Evolutionary conservation across 73 alveolate genomes (phyloP).

Genomic region (Breviolum minutum): DNA sequence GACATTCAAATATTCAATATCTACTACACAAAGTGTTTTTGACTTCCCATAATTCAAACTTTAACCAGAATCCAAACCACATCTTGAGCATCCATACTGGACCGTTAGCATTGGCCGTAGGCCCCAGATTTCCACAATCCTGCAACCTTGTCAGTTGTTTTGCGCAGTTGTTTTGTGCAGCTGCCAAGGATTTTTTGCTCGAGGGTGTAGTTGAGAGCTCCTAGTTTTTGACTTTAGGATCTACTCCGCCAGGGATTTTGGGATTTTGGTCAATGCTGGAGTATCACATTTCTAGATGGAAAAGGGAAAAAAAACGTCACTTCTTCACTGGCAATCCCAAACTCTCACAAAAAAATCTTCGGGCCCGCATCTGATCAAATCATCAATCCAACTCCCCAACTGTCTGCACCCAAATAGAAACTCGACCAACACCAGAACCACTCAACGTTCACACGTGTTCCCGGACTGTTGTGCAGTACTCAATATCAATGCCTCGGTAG

Average conservation of each 20-base stretch:
- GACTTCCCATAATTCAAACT: not conserved
- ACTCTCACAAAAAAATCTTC: not conserved
- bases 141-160: conserved; percentile 12
- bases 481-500: conserved; percentile 38
- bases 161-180: not conserved
- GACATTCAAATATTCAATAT: not conserved
- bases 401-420: not conserved
- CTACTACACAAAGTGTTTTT: not conserved
- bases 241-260: not conserved
- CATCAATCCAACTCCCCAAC: not conserved
- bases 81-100: not conserved
- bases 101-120: conserved; percentile 71
- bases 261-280: no score
- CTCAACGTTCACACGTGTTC: not conserved
- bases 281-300: no score
- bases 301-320: not conserved
- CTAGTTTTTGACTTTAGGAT: not conserved
- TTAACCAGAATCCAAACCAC: not conserved
- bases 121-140: conserved; percentile 85
- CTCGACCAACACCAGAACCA: not conserved
- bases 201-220: not conserved
- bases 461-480: conserved; percentile 88
- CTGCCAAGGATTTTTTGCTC: not conserved
- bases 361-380: no score
- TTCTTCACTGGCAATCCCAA: not conserved